These are phyloP conservation scores for Leccinum pellstonianum DNA, from an alignment of 768 basidiomycete genomes.

Conservation along the genomic window DNA sequence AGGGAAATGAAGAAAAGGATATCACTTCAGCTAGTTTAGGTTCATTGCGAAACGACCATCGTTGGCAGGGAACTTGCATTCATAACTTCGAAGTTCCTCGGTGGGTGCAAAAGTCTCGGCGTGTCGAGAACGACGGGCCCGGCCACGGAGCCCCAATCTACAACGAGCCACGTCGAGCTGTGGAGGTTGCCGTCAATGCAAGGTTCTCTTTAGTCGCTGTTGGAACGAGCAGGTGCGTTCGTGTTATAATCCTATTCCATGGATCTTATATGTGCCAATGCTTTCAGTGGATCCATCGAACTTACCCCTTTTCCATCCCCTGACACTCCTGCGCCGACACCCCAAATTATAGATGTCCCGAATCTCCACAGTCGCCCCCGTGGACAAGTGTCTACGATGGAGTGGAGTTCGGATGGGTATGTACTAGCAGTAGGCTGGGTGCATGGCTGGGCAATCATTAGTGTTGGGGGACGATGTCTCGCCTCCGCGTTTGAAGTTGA, in stretches of 20 bases:
- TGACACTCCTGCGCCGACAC: slow-evolving; percentile 53
- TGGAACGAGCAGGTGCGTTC: slow-evolving; percentile 63
- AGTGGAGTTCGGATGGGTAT: slow-evolving; percentile 97
- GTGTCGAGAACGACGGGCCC: slow-evolving; percentile 47
- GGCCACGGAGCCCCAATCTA: slow-evolving; percentile 40
- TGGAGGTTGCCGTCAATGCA: slow-evolving; percentile 65
- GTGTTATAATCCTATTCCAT: not conserved
- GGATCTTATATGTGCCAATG: not conserved
- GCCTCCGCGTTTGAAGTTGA: slow-evolving; percentile 75
- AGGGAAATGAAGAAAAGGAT: slow-evolving; percentile 5
- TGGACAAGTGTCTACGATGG: slow-evolving; percentile 65
- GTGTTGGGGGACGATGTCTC: slow-evolving; percentile 83
- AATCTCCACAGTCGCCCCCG: slow-evolving; percentile 56
- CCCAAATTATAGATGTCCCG: slow-evolving; percentile 62
- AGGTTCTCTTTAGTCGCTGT: slow-evolving; percentile 83
- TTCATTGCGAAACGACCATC: slow-evolving; percentile 14
- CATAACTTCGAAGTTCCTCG: slow-evolving; percentile 71
- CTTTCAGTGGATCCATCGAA: slow-evolving; percentile 60
- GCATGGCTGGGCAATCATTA: slow-evolving; percentile 87
- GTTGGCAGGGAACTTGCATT: slow-evolving; percentile 79
- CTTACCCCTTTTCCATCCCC: slow-evolving; percentile 68
- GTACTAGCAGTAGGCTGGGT: slow-evolving; percentile 92
- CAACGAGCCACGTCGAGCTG: slow-evolving; percentile 64
- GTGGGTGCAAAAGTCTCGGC: slow-evolving; percentile 77
- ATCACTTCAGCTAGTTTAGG: slow-evolving; percentile 3